Evolutionary conservation across 2,329 filamentous ascomycete genomes (phyloP), one percentile per base, ranked within the genome.

Genomic region (Penicillium sp.): DNA sequence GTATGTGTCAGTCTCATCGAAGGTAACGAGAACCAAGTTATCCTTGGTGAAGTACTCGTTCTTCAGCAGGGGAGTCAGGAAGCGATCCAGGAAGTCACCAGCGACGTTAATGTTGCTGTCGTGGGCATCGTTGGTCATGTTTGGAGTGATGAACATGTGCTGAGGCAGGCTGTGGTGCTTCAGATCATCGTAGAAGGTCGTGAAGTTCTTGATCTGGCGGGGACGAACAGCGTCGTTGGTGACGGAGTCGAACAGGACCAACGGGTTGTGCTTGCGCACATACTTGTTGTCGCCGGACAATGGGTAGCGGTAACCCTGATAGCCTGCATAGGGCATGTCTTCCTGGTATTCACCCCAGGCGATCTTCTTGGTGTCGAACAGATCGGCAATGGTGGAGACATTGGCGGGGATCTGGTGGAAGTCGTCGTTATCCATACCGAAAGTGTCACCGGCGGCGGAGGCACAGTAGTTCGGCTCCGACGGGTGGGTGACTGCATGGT

Each of bases 181-280:
- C 12, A 92, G 77, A 62, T 94, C 90, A 40, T 81, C 74, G 61
- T 86, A 79, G 75, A 93, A 91, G 60, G 79, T 66, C 44, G 79
- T 86, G 52, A 90, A 76, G 73, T 90, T 91, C 80, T 93, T 93
- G 71, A 89, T 86, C 66, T 84, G 80, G 5, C 81, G 79, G 1
- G 89, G 76, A 21, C 88, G 85, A 17, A 83, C 78, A 23, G 78
- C 69, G 43, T 79, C 80, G 46, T 79, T 75, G 51, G 86, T 80
- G 45, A 89, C 79, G 29, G 81, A 83, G 67, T 91, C 81, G 72
- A 84, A 90, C 48, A 87, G 76, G 50, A 92, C 75, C 73, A 41
- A 82, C 77, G 72, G 71, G 55, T 92, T 91, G 75, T 94, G 90
- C 75, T 94, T 93, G 66, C 90, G 85, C 7, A 93, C 89, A 67